A percentile compares a stretch with the other conserved stretches of the same genome.
Evolutionary conservation across 139 green algal genomes (phyloP).

Genomic region (Volvox reticuliferus): DNA sequence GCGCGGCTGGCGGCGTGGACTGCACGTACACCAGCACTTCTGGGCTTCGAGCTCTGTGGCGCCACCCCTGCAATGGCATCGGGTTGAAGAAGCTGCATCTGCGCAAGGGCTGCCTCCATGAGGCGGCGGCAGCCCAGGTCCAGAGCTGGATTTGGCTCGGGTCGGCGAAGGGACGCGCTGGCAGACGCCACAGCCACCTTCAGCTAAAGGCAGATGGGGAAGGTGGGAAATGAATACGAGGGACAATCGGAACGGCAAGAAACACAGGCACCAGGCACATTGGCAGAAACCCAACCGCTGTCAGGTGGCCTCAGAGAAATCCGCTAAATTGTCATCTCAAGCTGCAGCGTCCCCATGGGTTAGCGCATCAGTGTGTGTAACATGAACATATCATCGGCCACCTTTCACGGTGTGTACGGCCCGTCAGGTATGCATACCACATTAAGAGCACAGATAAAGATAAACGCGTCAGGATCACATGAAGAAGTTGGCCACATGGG

Average conservation of each 20-base stretch:
- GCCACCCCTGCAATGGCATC: not conserved
- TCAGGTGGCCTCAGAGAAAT: constrained; percentile 72
- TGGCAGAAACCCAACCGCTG: too few species aligned
- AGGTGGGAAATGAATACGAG: too few species aligned
- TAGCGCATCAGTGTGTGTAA: constrained; percentile 65
- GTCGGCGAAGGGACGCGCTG: not conserved
- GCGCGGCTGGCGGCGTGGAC: constrained; percentile 50
- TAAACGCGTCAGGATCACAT: too few species aligned
- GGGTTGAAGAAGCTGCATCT: constrained; percentile 65
- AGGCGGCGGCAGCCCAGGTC: constrained; percentile 58
- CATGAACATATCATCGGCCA: constrained; percentile 64
- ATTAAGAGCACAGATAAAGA: too few species aligned
- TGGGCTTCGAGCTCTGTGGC: not conserved
- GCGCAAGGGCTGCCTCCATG: constrained; percentile 62
- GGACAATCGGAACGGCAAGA: too few species aligned
- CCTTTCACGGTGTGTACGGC: too few species aligned
- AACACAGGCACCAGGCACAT: too few species aligned
- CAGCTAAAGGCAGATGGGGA: constrained; percentile 31
- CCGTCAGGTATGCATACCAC: too few species aligned
- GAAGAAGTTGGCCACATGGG: too few species aligned
- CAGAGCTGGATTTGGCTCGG: constrained; percentile 44
- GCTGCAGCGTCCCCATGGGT: not conserved
- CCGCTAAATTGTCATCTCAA: constrained; percentile 66
- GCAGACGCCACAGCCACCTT: constrained; percentile 19
- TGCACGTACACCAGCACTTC: not conserved